phyloP scores from a whole-genome alignment of 768 basidiomycete genomes.

The Hydnum rufescens region DNA sequence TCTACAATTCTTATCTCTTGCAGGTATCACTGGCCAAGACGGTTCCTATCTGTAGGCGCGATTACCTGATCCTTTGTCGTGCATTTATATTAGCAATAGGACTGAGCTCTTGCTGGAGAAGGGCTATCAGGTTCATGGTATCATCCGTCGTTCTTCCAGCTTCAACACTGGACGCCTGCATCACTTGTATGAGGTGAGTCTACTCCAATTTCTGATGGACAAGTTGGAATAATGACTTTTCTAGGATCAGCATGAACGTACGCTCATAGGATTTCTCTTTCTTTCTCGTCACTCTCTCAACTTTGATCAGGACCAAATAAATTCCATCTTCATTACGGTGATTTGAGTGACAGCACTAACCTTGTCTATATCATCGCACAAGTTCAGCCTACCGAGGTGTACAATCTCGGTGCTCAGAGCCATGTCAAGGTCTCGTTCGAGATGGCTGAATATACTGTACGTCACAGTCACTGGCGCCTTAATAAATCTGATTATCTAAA shows the following conservation, averaged over 20 bases:
- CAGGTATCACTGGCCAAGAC: slow-evolving; percentile 92
- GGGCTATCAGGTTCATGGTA: slow-evolving; percentile 85
- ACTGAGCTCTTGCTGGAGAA: slow-evolving; percentile 70
- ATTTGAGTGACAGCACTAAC: slow-evolving; percentile 90
- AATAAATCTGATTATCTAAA: slow-evolving; percentile 1
- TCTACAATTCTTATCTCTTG: slow-evolving; percentile 2
- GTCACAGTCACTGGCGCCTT: slow-evolving; percentile 4
- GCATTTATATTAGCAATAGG: slow-evolving; percentile 20
- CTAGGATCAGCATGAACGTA: slow-evolving; percentile 77
- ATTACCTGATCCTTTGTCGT: not conserved
- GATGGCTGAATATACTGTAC: slow-evolving; percentile 88
- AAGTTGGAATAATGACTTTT: not conserved
- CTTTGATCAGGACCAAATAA: slow-evolving; percentile 37
- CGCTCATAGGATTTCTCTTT: slow-evolving; percentile 20
- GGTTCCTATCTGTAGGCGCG: slow-evolving; percentile 72
- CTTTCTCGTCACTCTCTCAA: no score
- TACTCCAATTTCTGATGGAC: not conserved
- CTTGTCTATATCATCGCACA: slow-evolving; percentile 91
- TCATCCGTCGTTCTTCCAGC: slow-evolving; percentile 91
- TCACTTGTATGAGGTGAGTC: slow-evolving; percentile 49
- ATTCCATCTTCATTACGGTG: slow-evolving; percentile 77
- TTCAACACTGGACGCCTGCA: slow-evolving; percentile 95
- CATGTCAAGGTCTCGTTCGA: slow-evolving; percentile 99
- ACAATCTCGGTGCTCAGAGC: slow-evolving; percentile 94
- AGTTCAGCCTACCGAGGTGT: slow-evolving; percentile 88